These are phyloP conservation scores for Starmerella lactis-condensi DNA, from an alignment of 805 yeast species.

Conservation along the genomic window DNA sequence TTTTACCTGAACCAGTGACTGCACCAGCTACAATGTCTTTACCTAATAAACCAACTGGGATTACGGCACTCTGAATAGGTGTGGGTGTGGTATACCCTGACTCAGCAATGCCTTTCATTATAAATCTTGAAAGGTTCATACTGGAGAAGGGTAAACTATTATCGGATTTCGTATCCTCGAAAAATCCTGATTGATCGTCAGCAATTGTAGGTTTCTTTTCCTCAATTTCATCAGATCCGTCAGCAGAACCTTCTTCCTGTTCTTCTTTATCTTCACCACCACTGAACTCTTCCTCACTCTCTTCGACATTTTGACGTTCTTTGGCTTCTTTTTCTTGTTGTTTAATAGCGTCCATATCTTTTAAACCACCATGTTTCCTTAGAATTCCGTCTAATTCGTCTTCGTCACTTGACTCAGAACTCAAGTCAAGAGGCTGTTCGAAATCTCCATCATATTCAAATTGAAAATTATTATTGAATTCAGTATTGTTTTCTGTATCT, in stretches of 20 bases:
- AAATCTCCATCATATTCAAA: slow-evolving; percentile 47
- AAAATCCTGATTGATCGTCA: slow-evolving; percentile 22
- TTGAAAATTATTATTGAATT: slow-evolving; percentile 50
- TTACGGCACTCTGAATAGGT: slow-evolving; percentile 82
- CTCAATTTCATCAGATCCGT: slow-evolving; percentile 19
- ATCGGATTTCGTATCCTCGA: slow-evolving; percentile 20
- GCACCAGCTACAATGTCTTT: slow-evolving; percentile 98
- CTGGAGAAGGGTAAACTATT: slow-evolving; percentile 53
- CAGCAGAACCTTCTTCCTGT: slow-evolving; percentile 24
- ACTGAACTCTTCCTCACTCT: slow-evolving; percentile 24
- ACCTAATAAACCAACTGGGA: slow-evolving; percentile 84
- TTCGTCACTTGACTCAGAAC: slow-evolving; percentile 65
- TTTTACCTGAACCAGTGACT: slow-evolving; percentile 97
- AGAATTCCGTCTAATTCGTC: slow-evolving; percentile 69
- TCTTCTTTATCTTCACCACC: slow-evolving; percentile 31
- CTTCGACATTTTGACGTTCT: slow-evolving; percentile 21
- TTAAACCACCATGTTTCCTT: slow-evolving; percentile 66
- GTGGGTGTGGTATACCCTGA: slow-evolving; percentile 79
- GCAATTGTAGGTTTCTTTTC: slow-evolving; percentile 19
- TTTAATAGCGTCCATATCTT: slow-evolving; percentile 17
- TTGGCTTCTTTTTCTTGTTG: slow-evolving; percentile 25
- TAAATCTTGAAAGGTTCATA: slow-evolving; percentile 73
- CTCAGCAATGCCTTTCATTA: slow-evolving; percentile 60
- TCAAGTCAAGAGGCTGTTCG: slow-evolving; percentile 40
- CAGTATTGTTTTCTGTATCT: slow-evolving; percentile 27